Conservation (phyloP, 148 eudicot genomes). For the Camellia lanceoleosa region DNA sequence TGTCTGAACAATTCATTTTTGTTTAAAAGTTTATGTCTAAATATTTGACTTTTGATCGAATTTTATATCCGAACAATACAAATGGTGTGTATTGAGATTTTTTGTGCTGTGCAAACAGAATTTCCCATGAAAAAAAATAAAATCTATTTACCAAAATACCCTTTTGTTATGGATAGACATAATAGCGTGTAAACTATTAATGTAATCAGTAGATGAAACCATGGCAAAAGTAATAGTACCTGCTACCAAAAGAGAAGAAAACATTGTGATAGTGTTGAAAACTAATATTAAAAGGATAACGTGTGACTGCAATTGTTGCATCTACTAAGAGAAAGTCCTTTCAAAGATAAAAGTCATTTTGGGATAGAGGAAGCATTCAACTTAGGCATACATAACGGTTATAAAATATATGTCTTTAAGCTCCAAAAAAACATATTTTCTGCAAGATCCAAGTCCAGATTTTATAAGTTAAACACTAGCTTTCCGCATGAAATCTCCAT, state of each 20-base stretch:
- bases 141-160: background rate
- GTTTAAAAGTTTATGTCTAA: no score
- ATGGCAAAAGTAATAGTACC: no score
- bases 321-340: background rate
- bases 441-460: background rate
- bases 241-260: background rate
- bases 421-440: background rate
- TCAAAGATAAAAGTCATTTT: background rate
- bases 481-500: background rate
- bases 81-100: no score
- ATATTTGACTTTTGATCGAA: no score
- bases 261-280: background rate
- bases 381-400: background rate
- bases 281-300: background rate
- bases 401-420: background rate
- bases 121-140: no score
- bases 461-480: background rate
- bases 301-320: no score
- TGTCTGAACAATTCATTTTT: no score
- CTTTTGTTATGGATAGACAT: background rate
- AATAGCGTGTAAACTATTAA: background rate
- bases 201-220: background rate
- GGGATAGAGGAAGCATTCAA: background rate
- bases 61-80: no score
- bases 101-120: no score